A percentile compares a stretch with the other conserved stretches of the same genome.
Evolutionary conservation across 1,284 basidiomycete species (phyloP).

Genomic region (Tilletia horrida): DNA sequence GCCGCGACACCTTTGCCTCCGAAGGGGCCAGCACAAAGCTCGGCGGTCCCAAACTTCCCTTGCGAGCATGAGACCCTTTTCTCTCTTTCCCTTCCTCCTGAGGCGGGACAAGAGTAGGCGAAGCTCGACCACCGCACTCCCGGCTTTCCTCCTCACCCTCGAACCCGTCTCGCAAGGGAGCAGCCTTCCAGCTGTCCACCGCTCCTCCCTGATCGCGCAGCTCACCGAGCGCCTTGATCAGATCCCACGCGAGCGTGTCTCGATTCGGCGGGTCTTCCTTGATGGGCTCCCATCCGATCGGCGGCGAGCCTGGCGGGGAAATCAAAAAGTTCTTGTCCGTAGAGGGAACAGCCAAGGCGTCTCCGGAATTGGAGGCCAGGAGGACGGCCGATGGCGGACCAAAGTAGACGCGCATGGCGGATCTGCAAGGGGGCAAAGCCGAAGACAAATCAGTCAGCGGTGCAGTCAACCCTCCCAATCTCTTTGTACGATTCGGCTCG

Average conservation of each 20-base stretch:
- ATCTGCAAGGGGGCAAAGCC: neutral
- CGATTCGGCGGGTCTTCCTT: constrained; percentile 87
- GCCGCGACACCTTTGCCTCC: neutral
- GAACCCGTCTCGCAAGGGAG: constrained; percentile 25
- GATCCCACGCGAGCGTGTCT: constrained; percentile 80
- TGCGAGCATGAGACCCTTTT: neutral
- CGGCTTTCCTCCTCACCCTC: neutral
- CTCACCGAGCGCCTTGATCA: constrained; percentile 61
- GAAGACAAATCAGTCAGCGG: neutral
- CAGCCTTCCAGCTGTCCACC: constrained; percentile 31
- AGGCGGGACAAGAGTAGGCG: too few species aligned
- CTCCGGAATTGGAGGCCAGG: constrained; percentile 15
- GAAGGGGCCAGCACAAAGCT: constrained; percentile 18
- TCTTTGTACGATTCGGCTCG: too few species aligned
- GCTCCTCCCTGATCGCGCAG: constrained; percentile 40
- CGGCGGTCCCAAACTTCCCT: constrained; percentile 16
- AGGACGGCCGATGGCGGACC: constrained; percentile 18
- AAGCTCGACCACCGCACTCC: neutral
- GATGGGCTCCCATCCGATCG: constrained; percentile 91
- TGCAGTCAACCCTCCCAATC: too few species aligned
- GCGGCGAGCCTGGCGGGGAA: constrained; percentile 95
- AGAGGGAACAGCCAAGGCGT: constrained; percentile 59
- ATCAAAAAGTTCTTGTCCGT: constrained; percentile 92
- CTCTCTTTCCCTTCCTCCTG: too few species aligned
- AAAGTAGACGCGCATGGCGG: constrained; percentile 23